Base-by-base conservation (phyloP, 371 early-diverging fungal species). In the Chytridiales sp. region DNA sequence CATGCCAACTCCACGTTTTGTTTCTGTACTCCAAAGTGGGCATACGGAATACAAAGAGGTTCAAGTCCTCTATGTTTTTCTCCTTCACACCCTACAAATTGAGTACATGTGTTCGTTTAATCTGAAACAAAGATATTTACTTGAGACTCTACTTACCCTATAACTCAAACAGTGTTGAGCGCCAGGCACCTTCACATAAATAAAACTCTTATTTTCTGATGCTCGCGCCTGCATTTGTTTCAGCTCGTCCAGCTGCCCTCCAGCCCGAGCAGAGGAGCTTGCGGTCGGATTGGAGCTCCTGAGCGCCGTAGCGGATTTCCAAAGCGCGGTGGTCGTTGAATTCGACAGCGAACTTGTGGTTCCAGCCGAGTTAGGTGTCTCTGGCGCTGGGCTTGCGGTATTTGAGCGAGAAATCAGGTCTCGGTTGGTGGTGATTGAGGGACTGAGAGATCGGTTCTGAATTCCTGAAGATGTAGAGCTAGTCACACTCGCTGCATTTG, bases 1-100 rank as follows among this genome's bases (percentile, higher is more conserved):
- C 89, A 29, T 77, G 77, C 78, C 83, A 82, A 6, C 87, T 83
- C 88, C 89, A 91, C 1, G 88, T 87, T 60, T 77, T 84, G 64
- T 89, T 88, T 19, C 83, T 70, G 59, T 87, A 88, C 67, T 88
- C 88, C 1, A 91, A 59, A 1, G 85, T 86, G 3, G 89, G 89
- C 68, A 88, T 78, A 19, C 75, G 70, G 59, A 91, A 88, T 1
- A 79, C 75, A 66, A 89, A 87, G 44, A 84, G 74, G 48, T 80
- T 73, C 43, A 91, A 35, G 64, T 91, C 89, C 58, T 86, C 87
- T 46, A 91, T 67, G 41, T 87, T 88, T 60, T 79, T 88, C 43
- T 87, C 81, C 62, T 83, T 85, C 17, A 77, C 71, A 0, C 90
- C 89, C 78, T 83, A n/a, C n/a, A n/a, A n/a, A n/a, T n/a, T n/a